Evolutionary conservation across 805 yeast genomes (phyloP), one percentile per base, ranked within the genome.

Genomic region (Saccharomyces cerevisiae): DNA sequence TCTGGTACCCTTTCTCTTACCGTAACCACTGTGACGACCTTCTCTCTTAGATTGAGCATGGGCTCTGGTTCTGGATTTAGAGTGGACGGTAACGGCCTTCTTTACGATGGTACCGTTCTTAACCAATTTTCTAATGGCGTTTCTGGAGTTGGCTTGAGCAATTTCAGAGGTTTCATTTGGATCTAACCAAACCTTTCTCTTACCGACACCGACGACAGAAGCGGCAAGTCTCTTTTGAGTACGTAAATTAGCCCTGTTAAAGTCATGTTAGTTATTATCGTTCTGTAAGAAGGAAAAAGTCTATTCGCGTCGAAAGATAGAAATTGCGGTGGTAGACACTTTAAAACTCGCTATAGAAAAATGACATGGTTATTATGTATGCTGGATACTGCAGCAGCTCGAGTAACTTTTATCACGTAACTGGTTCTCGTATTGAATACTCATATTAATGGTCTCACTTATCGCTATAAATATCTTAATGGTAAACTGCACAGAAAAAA

Each of bases 1-100:
- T 76, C 85, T 89, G 80, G 99, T 92, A 92, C 99, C 99, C 88
- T 92, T 94, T 85, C 99, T 90, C 89, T 92, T 92, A 92, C 99
- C 99, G 91, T 83, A 88, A 85, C 99, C 99, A 79, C 86, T 85
- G 90, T 92, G 99, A 83, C 99, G 92, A 81, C 99, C 99, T 73
- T 84, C 84, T 77, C 89, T 85, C 86, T 89, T 91, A 75, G 97
- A 90, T 81, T 87, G 96, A 72, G 89, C 90, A 76, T 88, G 81
- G 72, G 94, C 96, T 82, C 97, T 89, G 72, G 98, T 96, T 78
- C 96, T 89, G 64, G 97, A 84, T 83, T 96, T 89, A 69, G 99
- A 94, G 89, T 90, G 97, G 73, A 89, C 89, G 72, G 90, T 85
- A 70, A 78, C 87, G 77, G 97, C 98, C 86, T 94, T 92, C 84